Evolutionary conservation across 352 stramenopile species (phyloP), one percentile per base, ranked within the genome.

Genomic region (Porosira glacialis): DNA sequence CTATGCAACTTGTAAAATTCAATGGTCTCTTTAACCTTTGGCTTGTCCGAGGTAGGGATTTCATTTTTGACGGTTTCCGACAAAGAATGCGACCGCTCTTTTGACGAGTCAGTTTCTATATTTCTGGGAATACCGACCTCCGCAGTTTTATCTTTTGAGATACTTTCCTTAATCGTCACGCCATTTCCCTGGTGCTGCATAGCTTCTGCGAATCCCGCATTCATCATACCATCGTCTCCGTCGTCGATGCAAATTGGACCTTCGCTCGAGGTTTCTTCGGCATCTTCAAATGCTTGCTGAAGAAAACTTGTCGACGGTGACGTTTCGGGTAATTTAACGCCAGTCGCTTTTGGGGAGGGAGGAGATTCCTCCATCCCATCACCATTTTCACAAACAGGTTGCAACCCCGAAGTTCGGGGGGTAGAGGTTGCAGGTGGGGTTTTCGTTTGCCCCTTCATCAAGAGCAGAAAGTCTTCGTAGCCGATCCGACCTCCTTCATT

Each of bases 391-490:
- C 38, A 30, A 15, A 45, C 39, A 17, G 49, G 61, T 30, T 59
- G 39, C 22, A 68, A 30, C 33, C 41, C 10, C 43, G 24, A 41
- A 53, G 27, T 47, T n/a, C n/a, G n/a, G n/a, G n/a, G n/a, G n/a
- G n/a, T n/a, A n/a, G n/a, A n/a, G n/a, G n/a, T n/a, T n/a, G n/a
- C n/a, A 57, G 15, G 45, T 53, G 47, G 65, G 53, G 26, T 61
- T 58, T 48, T 67, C 58, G 28, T 65, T 61, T 85, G 82, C 24
- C 81, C 81, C 59, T 86, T 89, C 67, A 89, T 80, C 2, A 88
- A 58, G 8, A 69, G 51, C 13, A 95, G 71, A 69, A 97, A 97
- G 48, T 95, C 91, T 36, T 96, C 87, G 72, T 93, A 97, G 44
- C 91, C 88, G 31, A 97, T 94, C n/a, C n/a, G n/a, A n/a, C n/a